These are phyloP conservation scores for Fabrea salina DNA, from an alignment of 169 alveolate species.

Conservation along the genomic window DNA sequence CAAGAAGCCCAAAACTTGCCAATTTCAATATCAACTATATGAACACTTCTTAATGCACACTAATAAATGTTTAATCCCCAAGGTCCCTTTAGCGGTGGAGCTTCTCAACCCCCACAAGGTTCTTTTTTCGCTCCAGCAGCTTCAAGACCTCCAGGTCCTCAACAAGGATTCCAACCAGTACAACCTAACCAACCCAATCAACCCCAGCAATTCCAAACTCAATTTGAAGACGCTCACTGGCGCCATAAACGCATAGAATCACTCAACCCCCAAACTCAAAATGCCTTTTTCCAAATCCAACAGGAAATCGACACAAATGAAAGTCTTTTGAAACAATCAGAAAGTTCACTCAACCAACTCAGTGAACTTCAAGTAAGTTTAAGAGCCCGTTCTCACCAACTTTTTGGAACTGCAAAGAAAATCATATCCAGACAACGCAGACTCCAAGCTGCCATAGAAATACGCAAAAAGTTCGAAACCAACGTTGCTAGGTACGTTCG, in stretches of 20 bases:
- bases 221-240: too few relatives aligned
- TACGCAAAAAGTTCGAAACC: neutral
- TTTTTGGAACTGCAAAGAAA: neutral
- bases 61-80: too few relatives aligned
- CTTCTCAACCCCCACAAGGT: too few relatives aligned
- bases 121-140: too few relatives aligned
- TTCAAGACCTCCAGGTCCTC: too few relatives aligned
- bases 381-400: neutral
- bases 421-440: neutral
- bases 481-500: neutral
- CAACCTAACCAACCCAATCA: too few relatives aligned
- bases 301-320: conserved; percentile 20
- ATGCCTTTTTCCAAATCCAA: neutral
- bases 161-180: too few relatives aligned
- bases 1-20: too few relatives aligned
- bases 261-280: neutral
- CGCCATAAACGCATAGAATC: neutral
- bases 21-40: too few relatives aligned
- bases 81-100: too few relatives aligned
- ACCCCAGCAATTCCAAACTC: too few relatives aligned
- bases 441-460: neutral
- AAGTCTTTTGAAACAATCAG: neutral
- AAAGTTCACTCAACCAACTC: neutral
- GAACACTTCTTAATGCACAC: too few relatives aligned
- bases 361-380: neutral